Base-by-base conservation (phyloP, 768 basidiomycete genomes). In the Pleurotus ostreatus region DNA sequence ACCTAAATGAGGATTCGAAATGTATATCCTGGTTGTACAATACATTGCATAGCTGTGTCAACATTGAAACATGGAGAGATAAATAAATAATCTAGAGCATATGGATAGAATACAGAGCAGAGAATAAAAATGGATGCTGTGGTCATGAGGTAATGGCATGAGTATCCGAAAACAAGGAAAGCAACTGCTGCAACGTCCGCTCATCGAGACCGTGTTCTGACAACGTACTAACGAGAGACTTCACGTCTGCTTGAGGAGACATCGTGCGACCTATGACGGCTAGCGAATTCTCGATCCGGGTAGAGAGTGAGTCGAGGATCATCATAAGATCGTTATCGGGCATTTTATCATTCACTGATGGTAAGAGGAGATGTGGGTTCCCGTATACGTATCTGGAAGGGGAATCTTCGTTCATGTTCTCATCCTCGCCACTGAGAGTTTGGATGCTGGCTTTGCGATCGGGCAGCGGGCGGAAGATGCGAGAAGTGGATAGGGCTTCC, bases 261-360 rank as follows among this genome's bases (percentile, higher is more conserved):
- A 65, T 65, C 58, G 64, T 66, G 51, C 66, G 60, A n/a, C 64
- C 64, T 44, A 77, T 60, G 9, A 74, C 65, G 37, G 71, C 66
- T 23, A 84, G 70, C 2, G 88, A 81, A 65, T 94, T 94, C 66
- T 91, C 86, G 54, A 94, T 84, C 43, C 94, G 78, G 6, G 82
- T 71, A 26, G 87, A 76, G 51, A 96, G 66, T 11, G 86, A 89
- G 62, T 94, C 89, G 30, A 97, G 75, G n/a, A 92, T 71, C 57
- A 80, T 70, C 70, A 85, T 80, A 52, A 94, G 70, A 57, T 95
- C 89, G 15, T 77, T 69, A 61, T 94, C 92, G 25, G 81, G 76
- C 62, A 86, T 82, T 59, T 82, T 84, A 51, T 88, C 85, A 58
- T 75, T 74, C 69, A 95, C 79, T 8, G 78, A 69, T 0, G 94